Evolutionary conservation across 768 basidiomycete species (phyloP), one percentile per base, ranked within the genome.

Genomic region (Boletellus ananas): DNA sequence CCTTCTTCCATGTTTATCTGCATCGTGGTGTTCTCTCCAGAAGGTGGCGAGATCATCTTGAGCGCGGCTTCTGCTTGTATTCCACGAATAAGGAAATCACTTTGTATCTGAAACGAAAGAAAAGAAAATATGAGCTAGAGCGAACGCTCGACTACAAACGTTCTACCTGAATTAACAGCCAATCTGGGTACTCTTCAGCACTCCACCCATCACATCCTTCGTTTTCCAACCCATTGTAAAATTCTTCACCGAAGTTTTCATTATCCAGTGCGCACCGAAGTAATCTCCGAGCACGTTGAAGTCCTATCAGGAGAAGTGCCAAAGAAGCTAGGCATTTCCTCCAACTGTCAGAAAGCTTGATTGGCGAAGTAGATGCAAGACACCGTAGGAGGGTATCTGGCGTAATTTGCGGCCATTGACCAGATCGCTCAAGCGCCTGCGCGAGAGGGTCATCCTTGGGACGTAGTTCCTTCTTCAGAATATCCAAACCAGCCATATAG

Each of bases 11-110:
- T n/a, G n/a, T n/a, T n/a, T n/a, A n/a, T n/a, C n/a, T n/a, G n/a
- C 79, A 12, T 79, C 79, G 69, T 56, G 0, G 71, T 70, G 45
- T 74, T 80, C 25, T 50, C 11, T 3, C 45, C 41, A 0, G 58
- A 66, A 4, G 45, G 47, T 0, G 79, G 77, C 0, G 57, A 43
- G 12, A 77, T 74, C 78, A 79, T 77, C 43, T 77, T 68, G 12
- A 58, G 50, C 1, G 76, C 73, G 4, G 74, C 58, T 0, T 56
- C 35, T 5, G 61, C 57, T 49, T 80, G 79, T 3, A 72, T 45
- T 0, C 68, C 59, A 6, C 79, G 73, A 12, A 67, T 62, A 11
- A 69, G 52, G 36, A 76, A 65, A 34, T 76, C 63, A 3, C 67
- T 63, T 47, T 79, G 74, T 11, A 79, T 62, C 77, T 79, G 49